Evolutionary conservation across 768 basidiomycete genomes (phyloP), one percentile per base, ranked within the genome.

Genomic region (Psilocybe sp.): DNA sequence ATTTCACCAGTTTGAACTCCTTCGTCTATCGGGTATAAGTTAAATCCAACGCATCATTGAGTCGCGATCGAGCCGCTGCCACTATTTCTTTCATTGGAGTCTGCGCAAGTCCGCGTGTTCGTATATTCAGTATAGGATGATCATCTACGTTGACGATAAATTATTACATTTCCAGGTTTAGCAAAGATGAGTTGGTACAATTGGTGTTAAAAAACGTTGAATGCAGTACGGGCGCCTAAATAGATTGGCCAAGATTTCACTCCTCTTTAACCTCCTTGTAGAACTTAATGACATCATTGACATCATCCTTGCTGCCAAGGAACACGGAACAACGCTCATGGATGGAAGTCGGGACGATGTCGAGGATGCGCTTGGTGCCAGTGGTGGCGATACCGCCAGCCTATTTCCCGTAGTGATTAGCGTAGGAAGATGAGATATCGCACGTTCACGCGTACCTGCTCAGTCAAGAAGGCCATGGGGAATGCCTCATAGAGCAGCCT

Each of bases 351-450:
- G 97, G 79, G 40, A 85, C 72, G 54, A 99, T 87, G 62, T 99
- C 97, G 40, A 99, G 76, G 62, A 99, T 94, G 23, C 96, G 84
- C 63, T 84, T 78, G n/a, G 81, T 91, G 31, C 97, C 97, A 1
- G 97, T 98, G 13, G 96, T 98, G 1, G 97, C 97, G 56, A 98
- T 73, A 20, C 97, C 97, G 15, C 97, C 97, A 31, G 97, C 97
- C 87, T 97, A 49, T 53, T n/a, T 40, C 18, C 7, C 42, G 15
- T 40, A 18, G 4, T 12, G 19, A 13, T 42, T 5, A 42, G n/a
- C 32, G 19, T 31, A 11, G 38, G 15, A 34, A 19, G 7, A 15
- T 42, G 14, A 18, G 31, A 15, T 34, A 23, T 13, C 35, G 1
- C 8, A 20, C 36, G 6, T n/a, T 5, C 13, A 16, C 35, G 20